phyloP scores from a whole-genome alignment of 257 asterid species.

The Rehmannia glutinosa region DNA sequence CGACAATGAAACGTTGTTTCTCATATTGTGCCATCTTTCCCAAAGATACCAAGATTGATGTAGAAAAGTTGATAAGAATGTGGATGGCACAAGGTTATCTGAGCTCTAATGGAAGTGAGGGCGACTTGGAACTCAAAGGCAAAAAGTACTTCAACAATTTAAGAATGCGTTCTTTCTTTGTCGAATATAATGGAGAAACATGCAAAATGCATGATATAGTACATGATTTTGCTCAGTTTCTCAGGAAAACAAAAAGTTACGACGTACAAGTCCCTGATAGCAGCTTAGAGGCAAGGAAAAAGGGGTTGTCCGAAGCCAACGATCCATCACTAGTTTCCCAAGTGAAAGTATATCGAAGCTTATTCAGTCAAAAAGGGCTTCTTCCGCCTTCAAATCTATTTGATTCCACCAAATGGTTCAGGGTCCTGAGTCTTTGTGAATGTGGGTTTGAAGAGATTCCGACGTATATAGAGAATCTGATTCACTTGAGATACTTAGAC shows the following conservation, averaged over 20 bases:
- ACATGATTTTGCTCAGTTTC: conserved; percentile 16
- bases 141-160: conserved; percentile 1
- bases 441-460: background rate
- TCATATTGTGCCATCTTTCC: conserved; percentile 39
- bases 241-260: too few species aligned
- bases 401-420: background rate
- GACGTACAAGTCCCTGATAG: too few species aligned
- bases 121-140: conserved; percentile 30
- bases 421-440: background rate
- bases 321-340: background rate
- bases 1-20: conserved; percentile 33
- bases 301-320: background rate
- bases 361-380: background rate
- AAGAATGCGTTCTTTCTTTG: conserved; percentile 5
- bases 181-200: background rate
- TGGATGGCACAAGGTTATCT: conserved; percentile 50
- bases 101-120: background rate
- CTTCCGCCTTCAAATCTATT: background rate
- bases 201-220: conserved; percentile 15
- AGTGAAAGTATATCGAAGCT: background rate
- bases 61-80: conserved; percentile 27
- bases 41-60: conserved; percentile 28
- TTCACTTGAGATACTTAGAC: conserved; percentile 21
- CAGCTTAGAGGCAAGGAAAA: background rate
- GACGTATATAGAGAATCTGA: too few species aligned